phyloP scores from a whole-genome alignment of 768 basidiomycete genomes.

The Nidularia sp. region DNA sequence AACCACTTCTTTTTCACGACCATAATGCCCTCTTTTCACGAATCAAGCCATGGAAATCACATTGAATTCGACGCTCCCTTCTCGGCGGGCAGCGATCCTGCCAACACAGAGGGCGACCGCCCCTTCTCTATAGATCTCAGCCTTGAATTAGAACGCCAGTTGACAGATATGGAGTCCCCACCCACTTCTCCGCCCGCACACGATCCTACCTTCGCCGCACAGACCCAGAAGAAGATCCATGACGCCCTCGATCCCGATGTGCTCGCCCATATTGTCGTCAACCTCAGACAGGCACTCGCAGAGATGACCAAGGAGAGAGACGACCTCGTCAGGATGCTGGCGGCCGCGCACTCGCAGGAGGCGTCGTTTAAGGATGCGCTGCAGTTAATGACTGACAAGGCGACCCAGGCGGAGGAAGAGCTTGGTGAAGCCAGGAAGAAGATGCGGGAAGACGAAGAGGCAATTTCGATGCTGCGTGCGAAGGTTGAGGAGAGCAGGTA shows the following conservation, averaged over 20 bases:
- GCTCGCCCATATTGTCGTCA: conserved; percentile 70
- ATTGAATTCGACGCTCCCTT: conserved; percentile 35
- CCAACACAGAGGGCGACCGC: background rate
- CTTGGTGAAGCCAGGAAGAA: conserved; percentile 46
- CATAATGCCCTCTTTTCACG: background rate
- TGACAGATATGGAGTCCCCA: conserved; percentile 60
- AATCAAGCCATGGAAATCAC: conserved; percentile 13
- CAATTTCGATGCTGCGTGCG: conserved; percentile 68
- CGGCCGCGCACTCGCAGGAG: conserved; percentile 48
- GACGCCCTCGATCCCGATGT: conserved; percentile 71
- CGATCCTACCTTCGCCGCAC: conserved; percentile 10
- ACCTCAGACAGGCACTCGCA: conserved; percentile 61
- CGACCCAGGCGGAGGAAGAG: conserved; percentile 51
- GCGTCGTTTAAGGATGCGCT: conserved; percentile 61
- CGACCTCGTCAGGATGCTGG: conserved; percentile 50
- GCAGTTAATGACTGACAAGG: conserved; percentile 63
- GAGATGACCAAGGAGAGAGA: conserved; percentile 72
- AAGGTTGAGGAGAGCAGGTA: conserved; percentile 89
- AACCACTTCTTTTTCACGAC: background rate
- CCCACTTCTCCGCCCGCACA: conserved; percentile 42
- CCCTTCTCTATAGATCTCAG: conserved; percentile 70
- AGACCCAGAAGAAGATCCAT: conserved; percentile 13
- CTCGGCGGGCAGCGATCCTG: conserved; percentile 12
- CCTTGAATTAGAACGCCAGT: conserved; percentile 75
- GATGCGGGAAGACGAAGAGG: conserved; percentile 70